Percentiles rank a stretch among this genome's conserved stretches.
Conservation (phyloP, 768 basidiomycete genomes). For the Trametes gibbosa region DNA sequence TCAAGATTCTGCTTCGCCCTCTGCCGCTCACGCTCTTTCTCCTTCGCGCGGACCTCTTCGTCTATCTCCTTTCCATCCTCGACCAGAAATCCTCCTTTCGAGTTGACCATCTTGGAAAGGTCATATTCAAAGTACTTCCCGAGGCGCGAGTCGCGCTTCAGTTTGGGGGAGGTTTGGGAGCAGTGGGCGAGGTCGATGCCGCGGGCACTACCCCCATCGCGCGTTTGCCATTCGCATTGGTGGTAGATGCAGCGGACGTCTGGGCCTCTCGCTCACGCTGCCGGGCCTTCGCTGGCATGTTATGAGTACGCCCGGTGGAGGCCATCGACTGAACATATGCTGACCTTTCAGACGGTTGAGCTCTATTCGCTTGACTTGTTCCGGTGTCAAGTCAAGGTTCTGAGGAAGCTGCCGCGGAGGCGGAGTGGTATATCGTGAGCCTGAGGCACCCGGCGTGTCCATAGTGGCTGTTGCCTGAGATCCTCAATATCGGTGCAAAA, state of each 20-base stretch:
- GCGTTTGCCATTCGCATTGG: constrained; percentile 75
- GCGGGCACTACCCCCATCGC: constrained; percentile 58
- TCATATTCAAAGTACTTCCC: constrained; percentile 98
- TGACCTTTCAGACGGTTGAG: constrained; percentile 76
- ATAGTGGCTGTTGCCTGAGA: background rate
- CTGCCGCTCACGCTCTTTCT: constrained; percentile 79
- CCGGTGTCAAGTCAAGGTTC: constrained; percentile 47
- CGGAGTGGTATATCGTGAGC: constrained; percentile 34
- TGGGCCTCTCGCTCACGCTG: constrained; percentile 66
- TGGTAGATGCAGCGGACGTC: constrained; percentile 43
- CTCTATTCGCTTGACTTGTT: constrained; percentile 70
- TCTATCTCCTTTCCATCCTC: constrained; percentile 84
- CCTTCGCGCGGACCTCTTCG: constrained; percentile 70
- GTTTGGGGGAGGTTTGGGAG: constrained; percentile 46
- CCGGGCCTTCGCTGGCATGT: constrained; percentile 62
- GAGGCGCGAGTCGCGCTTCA: constrained; percentile 73
- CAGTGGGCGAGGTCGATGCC: constrained; percentile 60
- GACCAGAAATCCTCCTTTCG: constrained; percentile 92
- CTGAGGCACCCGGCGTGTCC: constrained; percentile 6
- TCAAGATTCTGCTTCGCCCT: constrained; percentile 73
- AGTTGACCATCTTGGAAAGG: constrained; percentile 93
- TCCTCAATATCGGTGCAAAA: background rate
- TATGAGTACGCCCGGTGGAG: background rate
- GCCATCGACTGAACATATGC: background rate
- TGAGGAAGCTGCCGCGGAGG: constrained; percentile 30